Evolutionary conservation across 306 rosid species (phyloP).

Genomic region (Quercus alba): DNA sequence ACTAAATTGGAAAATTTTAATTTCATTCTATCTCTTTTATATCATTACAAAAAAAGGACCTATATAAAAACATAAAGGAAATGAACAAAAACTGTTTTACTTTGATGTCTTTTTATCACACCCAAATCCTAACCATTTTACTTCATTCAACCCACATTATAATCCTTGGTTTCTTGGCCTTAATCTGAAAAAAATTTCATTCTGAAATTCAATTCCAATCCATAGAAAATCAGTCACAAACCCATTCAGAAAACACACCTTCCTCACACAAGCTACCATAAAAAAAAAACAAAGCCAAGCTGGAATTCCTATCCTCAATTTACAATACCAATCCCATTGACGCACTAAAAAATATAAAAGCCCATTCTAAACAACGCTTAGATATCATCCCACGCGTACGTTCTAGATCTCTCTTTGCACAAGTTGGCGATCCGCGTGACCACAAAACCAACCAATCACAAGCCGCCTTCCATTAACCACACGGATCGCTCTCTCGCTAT

Average conservation of each 20-base stretch:
- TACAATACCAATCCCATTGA: neutral
- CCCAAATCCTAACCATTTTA: neutral
- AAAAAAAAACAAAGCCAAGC: neutral
- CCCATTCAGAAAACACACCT: neutral
- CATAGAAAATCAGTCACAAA: neutral
- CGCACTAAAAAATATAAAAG: neutral
- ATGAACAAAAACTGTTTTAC: neutral
- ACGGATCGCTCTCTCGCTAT: slow-evolving; percentile 29
- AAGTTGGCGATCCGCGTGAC: slow-evolving; percentile 42
- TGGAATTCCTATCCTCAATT: slow-evolving; percentile 23
- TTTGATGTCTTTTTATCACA: neutral
- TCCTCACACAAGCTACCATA: no score
- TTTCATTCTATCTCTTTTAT: no score
- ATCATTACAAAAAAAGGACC: no score
- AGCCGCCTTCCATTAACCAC: neutral
- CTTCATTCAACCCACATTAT: neutral
- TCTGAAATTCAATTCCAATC: neutral
- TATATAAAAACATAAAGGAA: neutral
- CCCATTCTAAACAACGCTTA: slow-evolving; percentile 9
- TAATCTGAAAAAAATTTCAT: neutral
- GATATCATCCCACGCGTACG: slow-evolving; percentile 49
- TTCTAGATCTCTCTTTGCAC: slow-evolving; percentile 28
- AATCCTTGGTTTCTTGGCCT: neutral
- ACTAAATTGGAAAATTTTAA: no score
- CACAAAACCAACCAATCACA: slow-evolving; percentile 27